Evolutionary conservation across 2,329 filamentous ascomycete species (phyloP).

Genomic region (Nigrograna mackinnonii): DNA sequence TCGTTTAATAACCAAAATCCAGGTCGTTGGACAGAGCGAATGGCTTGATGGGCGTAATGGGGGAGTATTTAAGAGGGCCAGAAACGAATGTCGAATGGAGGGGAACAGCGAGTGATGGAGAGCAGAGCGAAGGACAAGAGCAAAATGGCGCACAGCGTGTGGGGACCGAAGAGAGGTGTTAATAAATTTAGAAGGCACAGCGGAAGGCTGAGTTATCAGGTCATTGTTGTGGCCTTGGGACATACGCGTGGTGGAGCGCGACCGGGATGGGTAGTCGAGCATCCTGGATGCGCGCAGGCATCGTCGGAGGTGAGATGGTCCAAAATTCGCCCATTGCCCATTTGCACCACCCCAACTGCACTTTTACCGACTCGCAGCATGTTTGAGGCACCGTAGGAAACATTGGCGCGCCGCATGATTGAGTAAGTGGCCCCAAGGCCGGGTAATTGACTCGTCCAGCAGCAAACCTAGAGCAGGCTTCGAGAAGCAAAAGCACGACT

Average conservation of each 20-base stretch:
- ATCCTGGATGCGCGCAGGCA: slow-evolving; percentile 33
- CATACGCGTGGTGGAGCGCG: slow-evolving; percentile 34
- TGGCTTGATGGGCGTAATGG: slow-evolving; percentile 8
- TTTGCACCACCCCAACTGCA: slow-evolving; percentile 28
- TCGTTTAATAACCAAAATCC: slow-evolving; percentile 22
- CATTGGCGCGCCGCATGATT: slow-evolving; percentile 29
- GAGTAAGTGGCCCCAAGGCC: slow-evolving; percentile 19
- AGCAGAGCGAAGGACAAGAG: slow-evolving; percentile 27
- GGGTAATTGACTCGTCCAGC: slow-evolving; percentile 5
- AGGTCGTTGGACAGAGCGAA: slow-evolving; percentile 16
- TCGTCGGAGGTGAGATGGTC: slow-evolving; percentile 22
- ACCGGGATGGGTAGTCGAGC: slow-evolving; percentile 19
- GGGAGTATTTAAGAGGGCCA: no score
- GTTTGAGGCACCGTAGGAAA: slow-evolving; percentile 20
- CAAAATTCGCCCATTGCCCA: slow-evolving; percentile 26
- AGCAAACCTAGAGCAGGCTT: slow-evolving; percentile 2
- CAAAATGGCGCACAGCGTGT: slow-evolving; percentile 23
- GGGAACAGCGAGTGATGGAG: slow-evolving; percentile 21
- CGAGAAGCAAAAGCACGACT: slow-evolving; percentile 3
- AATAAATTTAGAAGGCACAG: slow-evolving; percentile 36
- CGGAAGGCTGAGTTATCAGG: slow-evolving; percentile 27
- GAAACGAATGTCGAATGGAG: slow-evolving; percentile 24
- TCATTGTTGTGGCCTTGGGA: slow-evolving; percentile 39
- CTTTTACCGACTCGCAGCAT: slow-evolving; percentile 23
- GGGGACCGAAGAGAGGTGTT: slow-evolving; percentile 30